phyloP scores from a whole-genome alignment of 306 rosid genomes.

The Vigna nakashimae region DNA sequence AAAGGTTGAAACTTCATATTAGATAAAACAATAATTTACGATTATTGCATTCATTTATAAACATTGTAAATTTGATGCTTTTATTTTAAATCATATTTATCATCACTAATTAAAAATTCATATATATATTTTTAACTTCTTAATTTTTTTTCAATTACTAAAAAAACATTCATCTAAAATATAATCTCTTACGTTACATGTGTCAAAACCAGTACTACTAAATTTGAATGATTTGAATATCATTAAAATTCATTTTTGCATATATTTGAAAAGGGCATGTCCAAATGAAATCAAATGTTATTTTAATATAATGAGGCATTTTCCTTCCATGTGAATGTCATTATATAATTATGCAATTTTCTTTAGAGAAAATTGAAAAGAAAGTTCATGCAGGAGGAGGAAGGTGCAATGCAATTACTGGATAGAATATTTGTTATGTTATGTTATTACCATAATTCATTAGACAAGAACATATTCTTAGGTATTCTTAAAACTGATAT shows the following conservation, averaged over 20 bases:
- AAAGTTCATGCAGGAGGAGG: not conserved
- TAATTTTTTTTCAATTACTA: no score
- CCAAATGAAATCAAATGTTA: not conserved
- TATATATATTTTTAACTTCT: no score
- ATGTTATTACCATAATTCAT: not conserved
- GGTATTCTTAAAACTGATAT: not conserved
- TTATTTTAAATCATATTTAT: no score
- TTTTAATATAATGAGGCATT: not conserved
- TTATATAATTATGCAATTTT: not conserved
- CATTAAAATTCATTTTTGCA: not conserved
- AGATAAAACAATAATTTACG: no score
- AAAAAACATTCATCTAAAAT: no score
- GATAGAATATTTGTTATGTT: not conserved
- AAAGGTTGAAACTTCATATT: no score
- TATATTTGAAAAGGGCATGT: not conserved
- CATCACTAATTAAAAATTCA: no score
- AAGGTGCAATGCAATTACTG: not conserved
- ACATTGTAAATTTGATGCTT: no score
- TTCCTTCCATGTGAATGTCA: not conserved
- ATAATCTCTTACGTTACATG: no score
- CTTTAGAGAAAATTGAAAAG: constrained; percentile 2
- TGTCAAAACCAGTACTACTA: no score
- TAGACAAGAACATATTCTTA: not conserved
- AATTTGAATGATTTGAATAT: not conserved
- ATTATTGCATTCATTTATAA: no score